These are phyloP conservation scores for Adansonia gregorii DNA, from an alignment of 441 rosid species.

Conservation along the genomic window DNA sequence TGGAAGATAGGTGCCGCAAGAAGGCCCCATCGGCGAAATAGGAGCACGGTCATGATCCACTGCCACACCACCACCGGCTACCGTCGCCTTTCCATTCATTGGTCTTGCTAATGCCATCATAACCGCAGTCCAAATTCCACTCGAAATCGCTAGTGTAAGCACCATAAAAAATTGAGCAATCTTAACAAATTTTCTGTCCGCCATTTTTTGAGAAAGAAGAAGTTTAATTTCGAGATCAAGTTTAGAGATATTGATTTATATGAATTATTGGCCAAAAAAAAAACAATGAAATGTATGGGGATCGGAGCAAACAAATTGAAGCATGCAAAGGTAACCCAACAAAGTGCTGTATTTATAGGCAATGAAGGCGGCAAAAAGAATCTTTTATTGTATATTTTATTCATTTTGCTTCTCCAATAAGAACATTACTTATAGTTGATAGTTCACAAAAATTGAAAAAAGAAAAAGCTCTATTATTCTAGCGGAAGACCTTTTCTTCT, in stretches of 20 bases:
- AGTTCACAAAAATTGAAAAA: too few species aligned
- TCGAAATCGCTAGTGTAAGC: neutral
- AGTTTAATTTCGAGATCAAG: neutral
- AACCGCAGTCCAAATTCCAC: neutral
- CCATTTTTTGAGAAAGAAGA: neutral
- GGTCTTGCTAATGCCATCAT: neutral
- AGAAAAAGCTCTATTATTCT: too few species aligned
- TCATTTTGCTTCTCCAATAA: too few species aligned
- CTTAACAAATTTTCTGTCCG: neutral
- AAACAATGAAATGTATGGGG: neutral
- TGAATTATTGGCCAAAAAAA: neutral
- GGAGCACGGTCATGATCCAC: too few species aligned
- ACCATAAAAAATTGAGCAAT: neutral
- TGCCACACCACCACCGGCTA: neutral
- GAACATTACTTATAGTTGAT: too few species aligned
- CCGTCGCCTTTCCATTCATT: neutral
- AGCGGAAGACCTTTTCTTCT: too few species aligned
- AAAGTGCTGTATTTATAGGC: neutral
- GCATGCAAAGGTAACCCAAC: too few species aligned
- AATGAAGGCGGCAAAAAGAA: too few species aligned
- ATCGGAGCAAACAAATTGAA: neutral
- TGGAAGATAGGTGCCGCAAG: too few species aligned
- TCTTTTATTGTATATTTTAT: too few species aligned
- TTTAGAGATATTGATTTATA: neutral
- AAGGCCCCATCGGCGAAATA: too few species aligned